phyloP scores from a whole-genome alignment of 176 grass and related monocot genomes.

The Canna indica region DNA sequence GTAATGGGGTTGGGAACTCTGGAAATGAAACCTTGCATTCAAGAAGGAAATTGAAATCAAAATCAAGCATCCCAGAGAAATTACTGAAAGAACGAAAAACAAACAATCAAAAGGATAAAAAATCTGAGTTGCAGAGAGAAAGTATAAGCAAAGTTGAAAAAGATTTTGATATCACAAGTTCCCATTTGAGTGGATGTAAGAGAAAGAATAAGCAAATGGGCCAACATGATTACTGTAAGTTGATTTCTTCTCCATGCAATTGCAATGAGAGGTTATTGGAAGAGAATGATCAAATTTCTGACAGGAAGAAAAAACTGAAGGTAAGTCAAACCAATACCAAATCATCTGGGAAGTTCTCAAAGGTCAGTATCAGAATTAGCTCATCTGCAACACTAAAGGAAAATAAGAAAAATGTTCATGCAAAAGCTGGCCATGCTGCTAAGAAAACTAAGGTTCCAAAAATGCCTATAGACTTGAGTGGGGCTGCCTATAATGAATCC shows the following conservation, averaged over 20 bases:
- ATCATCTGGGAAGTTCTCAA: slow-evolving; percentile 12
- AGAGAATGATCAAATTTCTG: slow-evolving; percentile 22
- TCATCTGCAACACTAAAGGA: slow-evolving; percentile 27
- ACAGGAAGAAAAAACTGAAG: slow-evolving; percentile 26
- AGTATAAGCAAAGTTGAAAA: slow-evolving; percentile 35
- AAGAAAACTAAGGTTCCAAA: slow-evolving; percentile 47
- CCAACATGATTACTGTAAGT: slow-evolving; percentile 24
- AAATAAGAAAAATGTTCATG: slow-evolving; percentile 29
- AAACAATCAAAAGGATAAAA: slow-evolving; percentile 29
- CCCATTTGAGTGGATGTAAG: slow-evolving; percentile 21
- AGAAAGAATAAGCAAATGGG: slow-evolving; percentile 15
- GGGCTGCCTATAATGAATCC: slow-evolving; percentile 24
- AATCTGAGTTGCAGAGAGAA: slow-evolving; percentile 54
- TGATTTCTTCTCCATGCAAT: slow-evolving; percentile 29
- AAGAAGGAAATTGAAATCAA: slow-evolving; percentile 42
- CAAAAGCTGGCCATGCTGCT: slow-evolving; percentile 20
- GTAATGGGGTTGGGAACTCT: slow-evolving; percentile 12
- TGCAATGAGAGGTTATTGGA: slow-evolving; percentile 30
- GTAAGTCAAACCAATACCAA: slow-evolving; percentile 22
- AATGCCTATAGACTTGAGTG: slow-evolving; percentile 23
- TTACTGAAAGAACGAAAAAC: slow-evolving; percentile 32
- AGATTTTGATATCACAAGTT: slow-evolving; percentile 20
- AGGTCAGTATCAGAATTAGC: slow-evolving; percentile 21
- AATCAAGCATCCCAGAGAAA: slow-evolving; percentile 39
- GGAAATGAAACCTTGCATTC: slow-evolving; percentile 29